Evolutionary conservation across 768 basidiomycete species (phyloP), one percentile per base, ranked within the genome.

Genomic region (Mycena floridula): DNA sequence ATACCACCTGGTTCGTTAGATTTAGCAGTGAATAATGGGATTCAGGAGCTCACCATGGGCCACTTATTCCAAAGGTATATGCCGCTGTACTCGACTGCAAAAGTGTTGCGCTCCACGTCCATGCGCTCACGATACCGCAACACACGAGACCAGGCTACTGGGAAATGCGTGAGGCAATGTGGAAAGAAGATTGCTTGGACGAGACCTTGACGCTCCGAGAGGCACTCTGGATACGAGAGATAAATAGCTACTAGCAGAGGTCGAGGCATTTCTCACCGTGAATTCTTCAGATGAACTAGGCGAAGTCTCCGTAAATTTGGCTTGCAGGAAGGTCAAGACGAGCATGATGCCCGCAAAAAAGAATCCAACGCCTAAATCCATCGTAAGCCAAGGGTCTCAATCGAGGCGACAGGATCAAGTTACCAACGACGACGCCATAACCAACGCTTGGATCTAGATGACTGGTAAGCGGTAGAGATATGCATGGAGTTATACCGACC

Each of bases 31-130:
- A 18, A 15, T n/a, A 15, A 5, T 25, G 11, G 26, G 16, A 37
- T 16, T 35, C 25, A 5, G 11, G 7, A 24, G 18, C 49, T 39
- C 45, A 74, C 70, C 72, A 75, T 25, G 72, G 72, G 11, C 75
- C 75, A 47, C 73, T 73, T 18, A 73, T 63, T 13, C 74, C 75
- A 39, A 72, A 76, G 1, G 69, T 69, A 49, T 77, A 76, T 3
- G 73, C 73, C 0, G 69, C 73, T 0, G 74, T 75, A 42, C 72
- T 71, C 1, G 74, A 75, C 46, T 74, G 73, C n/a, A 77, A 62
- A 12, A 77, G 63, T 0, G 76, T 77, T 1, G 75, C 75, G 40
- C 74, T 75, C 76, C 74, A 77, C 11, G 75, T 78, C 76, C 73
- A 75, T 0, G 76, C 76, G 44, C 73, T 73, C 7, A 76, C 73